phyloP scores from a whole-genome alignment of 768 basidiomycete species.

The Ramaria sp. region DNA sequence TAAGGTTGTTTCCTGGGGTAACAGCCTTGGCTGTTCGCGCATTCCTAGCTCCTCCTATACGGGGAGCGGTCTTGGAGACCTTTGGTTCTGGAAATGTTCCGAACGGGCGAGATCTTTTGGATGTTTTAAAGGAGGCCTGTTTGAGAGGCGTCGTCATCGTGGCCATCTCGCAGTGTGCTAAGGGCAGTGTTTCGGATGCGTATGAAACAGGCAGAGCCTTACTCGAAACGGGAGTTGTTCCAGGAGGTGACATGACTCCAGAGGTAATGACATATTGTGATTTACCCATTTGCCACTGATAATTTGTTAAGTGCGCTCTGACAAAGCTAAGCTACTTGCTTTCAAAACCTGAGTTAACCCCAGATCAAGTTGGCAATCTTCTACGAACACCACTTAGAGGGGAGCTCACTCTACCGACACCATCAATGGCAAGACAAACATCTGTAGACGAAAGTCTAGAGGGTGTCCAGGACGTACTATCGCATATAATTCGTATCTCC shows the following conservation, averaged over 20 bases:
- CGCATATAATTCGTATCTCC: conserved; percentile 58
- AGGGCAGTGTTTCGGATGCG: conserved; percentile 75
- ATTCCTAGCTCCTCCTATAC: conserved; percentile 63
- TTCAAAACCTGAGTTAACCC: conserved; percentile 69
- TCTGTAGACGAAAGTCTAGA: conserved; percentile 40
- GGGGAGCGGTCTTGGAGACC: conserved; percentile 80
- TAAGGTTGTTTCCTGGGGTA: conserved; percentile 85
- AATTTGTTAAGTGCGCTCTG: conserved; percentile 58
- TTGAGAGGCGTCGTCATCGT: conserved; percentile 79
- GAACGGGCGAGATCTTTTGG: conserved; percentile 61
- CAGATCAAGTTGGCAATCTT: conserved; percentile 59
- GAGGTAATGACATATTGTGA: conserved; percentile 39
- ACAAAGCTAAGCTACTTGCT: conserved; percentile 85
- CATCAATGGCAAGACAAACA: conserved; percentile 13
- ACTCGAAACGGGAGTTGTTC: conserved; percentile 62
- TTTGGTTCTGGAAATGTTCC: conserved; percentile 94
- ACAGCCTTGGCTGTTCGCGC: conserved; percentile 60
- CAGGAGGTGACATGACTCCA: conserved; percentile 92
- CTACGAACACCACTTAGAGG: conserved; percentile 76
- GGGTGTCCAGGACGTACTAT: conserved; percentile 51
- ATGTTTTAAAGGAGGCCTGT: conserved; percentile 72
- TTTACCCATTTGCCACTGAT: background rate
- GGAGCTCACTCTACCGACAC: conserved; percentile 56
- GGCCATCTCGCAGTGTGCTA: conserved; percentile 83
- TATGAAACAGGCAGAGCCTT: conserved; percentile 73